Base-by-base conservation (phyloP, 1,139 yeast species). In the Lodderomyces pseudojiufengensis region DNA sequence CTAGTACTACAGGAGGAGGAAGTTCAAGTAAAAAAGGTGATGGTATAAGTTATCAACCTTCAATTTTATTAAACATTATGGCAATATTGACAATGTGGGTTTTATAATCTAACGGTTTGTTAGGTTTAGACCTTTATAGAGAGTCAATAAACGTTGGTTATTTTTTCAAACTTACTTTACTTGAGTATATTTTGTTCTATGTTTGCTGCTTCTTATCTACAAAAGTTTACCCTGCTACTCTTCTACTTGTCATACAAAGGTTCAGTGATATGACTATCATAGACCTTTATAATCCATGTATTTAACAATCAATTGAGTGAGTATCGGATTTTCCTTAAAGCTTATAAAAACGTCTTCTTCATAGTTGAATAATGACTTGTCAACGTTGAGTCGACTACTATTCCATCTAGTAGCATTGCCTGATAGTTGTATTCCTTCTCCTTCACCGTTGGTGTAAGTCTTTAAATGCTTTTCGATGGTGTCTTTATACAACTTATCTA, bases 21-120 rank as follows among this genome's bases (percentile, higher is more conserved):
- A 23, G 33, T 12, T 23, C 24, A 13, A 38, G 55, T 7, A 47
- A 53, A 12, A 59, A 56, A 48, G 63, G 58, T 47, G 36, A 30
- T 12, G 45, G 37, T 13, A 5, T 25, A 3, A 38, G 42, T 8
- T 32, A 43, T 29, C 36, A 46, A 9, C 42, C 50, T 21, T 49
- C 60, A 12, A 33, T 49, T 28, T 31, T 49, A 13, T 40, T 49
- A 39, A 32, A 36, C 35, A 16, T 44, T 35, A 35, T 46, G 39
- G 45, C 49, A 29, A 24, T 52, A 36, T 45, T 53, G 38, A 44
- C 51, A 41, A 42, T 48, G 37, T 43, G 53, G 38, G 41, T 54
- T 21, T 20, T 38, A 18, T 38, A n/a, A n/a, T n/a, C n/a, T 31
- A 30, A 27, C 3, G 5, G 30, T 26, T 5, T 32, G 4, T 20